These are phyloP conservation scores for Chaetomiaceae sp. DNA, from an alignment of 2,329 filamentous ascomycete genomes.

Conservation along the genomic window DNA sequence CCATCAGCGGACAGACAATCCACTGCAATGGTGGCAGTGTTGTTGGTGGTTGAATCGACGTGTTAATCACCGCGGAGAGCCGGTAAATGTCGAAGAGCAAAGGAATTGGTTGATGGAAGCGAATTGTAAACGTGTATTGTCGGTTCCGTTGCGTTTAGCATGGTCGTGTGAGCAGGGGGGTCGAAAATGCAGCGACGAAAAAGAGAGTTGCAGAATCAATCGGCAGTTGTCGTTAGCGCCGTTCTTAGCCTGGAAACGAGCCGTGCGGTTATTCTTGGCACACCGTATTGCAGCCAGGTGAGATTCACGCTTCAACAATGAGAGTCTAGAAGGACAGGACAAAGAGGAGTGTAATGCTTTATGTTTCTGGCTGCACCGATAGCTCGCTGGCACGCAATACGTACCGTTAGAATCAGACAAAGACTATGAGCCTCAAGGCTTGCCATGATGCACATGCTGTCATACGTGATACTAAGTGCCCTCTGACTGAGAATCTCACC, in stretches of 20 bases:
- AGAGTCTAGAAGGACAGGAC: neutral
- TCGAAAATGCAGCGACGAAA: neutral
- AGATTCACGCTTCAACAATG: neutral
- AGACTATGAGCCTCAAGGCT: no score
- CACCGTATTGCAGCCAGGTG: neutral
- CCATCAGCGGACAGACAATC: slow-evolving; percentile 65
- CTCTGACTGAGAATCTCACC: no score
- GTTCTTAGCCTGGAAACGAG: neutral
- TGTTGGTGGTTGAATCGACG: slow-evolving; percentile 41
- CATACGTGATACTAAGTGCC: neutral
- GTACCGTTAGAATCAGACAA: neutral
- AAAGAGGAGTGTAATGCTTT: neutral
- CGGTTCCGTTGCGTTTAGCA: neutral
- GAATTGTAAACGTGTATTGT: neutral
- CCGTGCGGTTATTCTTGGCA: neutral
- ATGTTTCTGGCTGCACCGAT: no score
- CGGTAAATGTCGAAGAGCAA: no score
- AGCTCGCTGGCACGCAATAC: neutral
- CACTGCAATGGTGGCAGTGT: slow-evolving; percentile 50
- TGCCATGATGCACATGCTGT: neutral
- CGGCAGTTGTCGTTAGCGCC: neutral
- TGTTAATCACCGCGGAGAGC: no score
- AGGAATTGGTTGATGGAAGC: neutral
- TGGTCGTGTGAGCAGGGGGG: neutral
- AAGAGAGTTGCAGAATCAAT: neutral